Conservation (phyloP, 2,329 filamentous ascomycete genomes). For the Amphichorda felina region DNA sequence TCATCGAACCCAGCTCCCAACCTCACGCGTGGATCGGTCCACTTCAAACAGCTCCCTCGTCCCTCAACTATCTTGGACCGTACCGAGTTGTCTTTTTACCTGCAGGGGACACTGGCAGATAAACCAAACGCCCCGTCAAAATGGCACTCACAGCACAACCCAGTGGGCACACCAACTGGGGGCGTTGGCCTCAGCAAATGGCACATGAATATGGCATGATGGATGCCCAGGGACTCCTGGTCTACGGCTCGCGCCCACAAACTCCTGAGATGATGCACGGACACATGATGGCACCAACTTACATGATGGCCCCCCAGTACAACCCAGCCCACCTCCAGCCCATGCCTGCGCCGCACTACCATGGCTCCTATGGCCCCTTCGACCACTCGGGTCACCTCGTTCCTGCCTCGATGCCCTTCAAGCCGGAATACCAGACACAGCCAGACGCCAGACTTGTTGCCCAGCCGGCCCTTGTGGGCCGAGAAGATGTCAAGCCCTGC, state of each 20-base stretch:
- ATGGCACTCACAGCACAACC: constrained; percentile 38
- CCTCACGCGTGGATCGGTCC: too few species aligned
- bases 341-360: constrained; percentile 31
- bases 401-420: constrained; percentile 4
- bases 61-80: too few species aligned
- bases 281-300: constrained; percentile 9
- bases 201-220: constrained; percentile 34
- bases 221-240: constrained; percentile 31
- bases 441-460: neutral
- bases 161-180: constrained; percentile 36
- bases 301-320: constrained; percentile 32
- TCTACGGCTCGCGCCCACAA: constrained; percentile 33
- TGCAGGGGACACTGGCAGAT: neutral
- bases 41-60: too few species aligned
- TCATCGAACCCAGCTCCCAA: too few species aligned
- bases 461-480: neutral
- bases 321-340: constrained; percentile 12
- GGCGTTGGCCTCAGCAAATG: constrained; percentile 40
- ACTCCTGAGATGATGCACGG: constrained; percentile 27
- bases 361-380: constrained; percentile 28
- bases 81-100: too few species aligned
- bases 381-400: constrained; percentile 21
- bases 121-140: neutral
- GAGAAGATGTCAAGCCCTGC: neutral
- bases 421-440: neutral